Evolutionary conservation across 345 rosid genomes (phyloP).

Genomic region (Salix brachista): DNA sequence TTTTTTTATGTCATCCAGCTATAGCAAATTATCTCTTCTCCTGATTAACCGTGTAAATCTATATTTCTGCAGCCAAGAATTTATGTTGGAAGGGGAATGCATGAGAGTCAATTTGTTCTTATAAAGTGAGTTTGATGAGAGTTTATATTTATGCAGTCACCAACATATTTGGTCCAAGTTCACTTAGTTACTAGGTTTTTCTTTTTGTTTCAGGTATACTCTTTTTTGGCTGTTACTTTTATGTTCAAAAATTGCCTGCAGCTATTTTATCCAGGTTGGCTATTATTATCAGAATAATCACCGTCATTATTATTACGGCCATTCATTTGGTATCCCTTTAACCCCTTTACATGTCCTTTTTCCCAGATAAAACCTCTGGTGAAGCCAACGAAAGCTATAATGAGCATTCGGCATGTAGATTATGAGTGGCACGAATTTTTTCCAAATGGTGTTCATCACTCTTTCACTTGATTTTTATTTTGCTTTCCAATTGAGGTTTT

Average conservation of each 20-base stretch:
- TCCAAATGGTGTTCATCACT: constrained; percentile 54
- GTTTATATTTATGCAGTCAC: constrained; percentile 2
- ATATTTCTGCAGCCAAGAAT: constrained; percentile 73
- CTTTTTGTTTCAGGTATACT: constrained; percentile 66
- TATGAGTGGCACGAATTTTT: constrained; percentile 92
- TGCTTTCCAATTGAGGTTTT: constrained; percentile 11
- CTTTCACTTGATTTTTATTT: constrained; percentile 3
- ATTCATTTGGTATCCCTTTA: neutral
- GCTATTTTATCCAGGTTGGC: constrained; percentile 78
- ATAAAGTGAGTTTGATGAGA: constrained; percentile 59
- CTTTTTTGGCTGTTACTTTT: constrained; percentile 81
- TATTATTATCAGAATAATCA: neutral
- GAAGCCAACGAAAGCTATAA: constrained; percentile 83
- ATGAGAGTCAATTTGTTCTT: constrained; percentile 89
- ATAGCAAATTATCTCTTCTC: constrained; percentile 9
- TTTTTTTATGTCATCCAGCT: neutral
- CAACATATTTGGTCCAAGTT: constrained; percentile 8
- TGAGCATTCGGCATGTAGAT: constrained; percentile 56
- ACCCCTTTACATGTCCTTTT: constrained; percentile 4
- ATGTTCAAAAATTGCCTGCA: constrained; percentile 59
- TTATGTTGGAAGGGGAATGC: constrained; percentile 97
- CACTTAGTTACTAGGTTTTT: neutral
- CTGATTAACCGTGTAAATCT: constrained; percentile 16
- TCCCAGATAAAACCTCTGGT: constrained; percentile 75
- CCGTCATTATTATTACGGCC: neutral